Evolutionary conservation across 2,329 filamentous ascomycete species (phyloP).

Genomic region (Colletotrichum spinosum): DNA sequence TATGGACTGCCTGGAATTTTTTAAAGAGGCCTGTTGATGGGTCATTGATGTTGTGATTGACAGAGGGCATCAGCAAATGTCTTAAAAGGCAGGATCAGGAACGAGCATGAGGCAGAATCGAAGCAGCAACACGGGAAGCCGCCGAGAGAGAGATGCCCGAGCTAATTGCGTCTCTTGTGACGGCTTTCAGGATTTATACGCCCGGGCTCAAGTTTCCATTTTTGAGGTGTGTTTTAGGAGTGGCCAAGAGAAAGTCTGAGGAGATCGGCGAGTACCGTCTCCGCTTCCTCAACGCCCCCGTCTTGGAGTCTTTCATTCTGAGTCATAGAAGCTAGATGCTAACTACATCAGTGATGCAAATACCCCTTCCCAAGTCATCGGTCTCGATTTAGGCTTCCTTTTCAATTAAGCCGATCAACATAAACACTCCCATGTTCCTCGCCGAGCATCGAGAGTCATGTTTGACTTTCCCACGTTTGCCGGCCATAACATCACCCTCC

Average conservation of each 20-base stretch:
- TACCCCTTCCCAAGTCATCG: constrained; percentile 65
- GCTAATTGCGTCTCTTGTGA: too few relatives aligned
- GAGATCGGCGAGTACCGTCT: constrained; percentile 67
- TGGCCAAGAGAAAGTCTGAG: constrained; percentile 56
- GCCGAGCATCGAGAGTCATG: constrained; percentile 70
- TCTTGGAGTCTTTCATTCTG: constrained; percentile 60
- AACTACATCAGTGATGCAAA: constrained; percentile 42
- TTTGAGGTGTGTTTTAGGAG: too few relatives aligned
- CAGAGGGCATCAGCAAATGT: too few relatives aligned
- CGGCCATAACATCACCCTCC: constrained; percentile 62
- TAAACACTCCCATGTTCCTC: constrained; percentile 58
- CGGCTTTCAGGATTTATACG: too few relatives aligned
- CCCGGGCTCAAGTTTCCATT: too few relatives aligned
- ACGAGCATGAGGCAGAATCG: too few relatives aligned
- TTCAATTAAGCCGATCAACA: constrained; percentile 52
- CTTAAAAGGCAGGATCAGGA: too few relatives aligned
- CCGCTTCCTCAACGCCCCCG: constrained; percentile 62
- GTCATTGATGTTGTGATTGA: too few relatives aligned
- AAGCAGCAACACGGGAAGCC: too few relatives aligned
- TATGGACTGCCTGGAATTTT: too few relatives aligned
- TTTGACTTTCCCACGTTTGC: constrained; percentile 64
- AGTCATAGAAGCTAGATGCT: constrained; percentile 50
- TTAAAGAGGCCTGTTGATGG: too few relatives aligned
- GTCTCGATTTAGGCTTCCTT: constrained; percentile 64
- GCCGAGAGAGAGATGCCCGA: too few relatives aligned